Evolutionary conservation across 2,329 filamentous ascomycete genomes (phyloP), one percentile per base, ranked within the genome.

Genomic region (Microdochium trichocladiopsis): DNA sequence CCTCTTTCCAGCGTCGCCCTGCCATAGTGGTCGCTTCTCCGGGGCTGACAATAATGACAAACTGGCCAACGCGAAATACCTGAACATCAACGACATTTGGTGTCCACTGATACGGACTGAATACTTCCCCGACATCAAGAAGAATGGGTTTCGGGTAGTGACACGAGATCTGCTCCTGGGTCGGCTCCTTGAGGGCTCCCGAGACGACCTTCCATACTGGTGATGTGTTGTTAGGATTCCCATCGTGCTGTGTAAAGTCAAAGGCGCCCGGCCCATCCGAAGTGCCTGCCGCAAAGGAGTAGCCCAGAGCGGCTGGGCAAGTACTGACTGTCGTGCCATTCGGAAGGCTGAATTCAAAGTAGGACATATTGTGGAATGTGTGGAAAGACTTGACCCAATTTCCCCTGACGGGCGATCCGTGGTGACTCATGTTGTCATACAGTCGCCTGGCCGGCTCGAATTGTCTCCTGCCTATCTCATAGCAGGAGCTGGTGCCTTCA

Each of bases 11-110:
- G 24, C 93, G 82, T 22, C 92, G 80, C 1, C 92, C 92, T 2
- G 89, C 82, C 93, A 96, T 97, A 4, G 92, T 96, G 0, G 88
- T 94, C 1, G 88, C 90, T 69, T 96, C 93, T 25, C 90, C 90
- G 0, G 92, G 87, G 28, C 87, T 87, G 25, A 96, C 82, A 56
- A 96, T 84, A 56, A 96, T 86, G 52, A 95, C 74, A 6, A 96
- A 71, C 62, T 94, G 88, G 0, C 93, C 93, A 0, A 93, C 87
- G 12, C 93, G 87, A 14, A 96, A 76, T 25, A 87, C 77, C 65
- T 96, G 93, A 10, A 96, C 79, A 64, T 96, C 90, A 47, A 95
- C 91, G 48, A 96, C 84, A 60, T 96, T 96, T 1, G 93, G 90
- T 0, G 87, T 85, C 93, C 93, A 97, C 6, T 82, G 74, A 67